Base-by-base conservation (phyloP, 2,329 filamentous ascomycete species). In the Fusarium mundagurra region DNA sequence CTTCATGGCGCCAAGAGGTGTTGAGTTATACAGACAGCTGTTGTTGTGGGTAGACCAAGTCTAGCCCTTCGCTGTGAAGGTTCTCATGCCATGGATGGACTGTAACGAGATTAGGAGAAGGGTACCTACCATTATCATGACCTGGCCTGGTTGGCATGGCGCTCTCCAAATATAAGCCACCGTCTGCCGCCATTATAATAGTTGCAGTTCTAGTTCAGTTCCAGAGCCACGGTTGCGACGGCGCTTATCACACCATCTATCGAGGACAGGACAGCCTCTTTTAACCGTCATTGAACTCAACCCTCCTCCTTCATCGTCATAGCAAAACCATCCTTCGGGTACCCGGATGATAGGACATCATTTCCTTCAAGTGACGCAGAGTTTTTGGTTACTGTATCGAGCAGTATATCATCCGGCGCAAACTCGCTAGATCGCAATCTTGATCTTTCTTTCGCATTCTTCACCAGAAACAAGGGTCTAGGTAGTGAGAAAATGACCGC, bases 171-270 rank as follows among this genome's bases (percentile, higher is more conserved):
- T 72, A 75, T 72, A 67, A 74, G 72, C 72, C 72, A 74, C 68
- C 57, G 13, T 41, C 68, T 65, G 22, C 63, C 69, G 24, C 67
- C 68, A 51, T 61, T 39, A 44, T 36, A 51, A 34, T 55, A 47
- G 54, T 43, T 48, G 61, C 36, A 64, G 62, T 59, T 59, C 61
- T 68, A 45, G 50, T 47, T 51, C 48, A 31, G 57, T 54, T 54
- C 38, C 53, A 60, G 48, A 68, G 59, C 53, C 62, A 54, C 58
- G 60, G 61, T 66, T 72, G 61, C 61, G 61, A 76, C 65, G 67
- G 64, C 63, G 70, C 75, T 69, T 69, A 74, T 71, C 76, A 77
- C 72, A 76, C 71, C 73, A 69, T 59, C 43, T 18, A 59, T 51
- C 33, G 20, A 59, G 33, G 24, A 51, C 33, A 36, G 43, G 57